These are phyloP conservation scores for Fraxinus anomala DNA, from an alignment of 257 asterid species.

Conservation along the genomic window DNA sequence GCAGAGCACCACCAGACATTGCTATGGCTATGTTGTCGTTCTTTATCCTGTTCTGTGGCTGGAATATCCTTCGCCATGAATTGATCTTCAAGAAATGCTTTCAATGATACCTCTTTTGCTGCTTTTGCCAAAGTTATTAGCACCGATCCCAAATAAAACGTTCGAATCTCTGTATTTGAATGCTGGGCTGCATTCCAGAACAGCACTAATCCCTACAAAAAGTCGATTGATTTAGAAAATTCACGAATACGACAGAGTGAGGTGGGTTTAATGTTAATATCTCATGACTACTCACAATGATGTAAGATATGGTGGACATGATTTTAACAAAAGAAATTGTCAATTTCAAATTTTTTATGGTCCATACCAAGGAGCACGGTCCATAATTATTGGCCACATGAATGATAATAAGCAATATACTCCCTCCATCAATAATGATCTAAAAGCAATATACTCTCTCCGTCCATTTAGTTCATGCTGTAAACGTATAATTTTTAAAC, in stretches of 20 bases:
- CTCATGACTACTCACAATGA: background rate
- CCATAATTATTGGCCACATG: too few relatives aligned
- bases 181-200: background rate
- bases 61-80: background rate
- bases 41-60: conserved; percentile 8
- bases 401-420: too few relatives aligned
- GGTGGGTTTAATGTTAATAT: too few relatives aligned
- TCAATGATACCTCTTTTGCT: background rate
- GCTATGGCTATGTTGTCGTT: background rate
- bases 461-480: too few relatives aligned
- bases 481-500: too few relatives aligned
- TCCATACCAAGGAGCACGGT: too few relatives aligned
- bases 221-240: background rate
- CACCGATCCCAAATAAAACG: conserved; percentile 17
- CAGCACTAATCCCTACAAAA: conserved; percentile 18
- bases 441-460: too few relatives aligned
- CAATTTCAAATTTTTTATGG: too few relatives aligned
- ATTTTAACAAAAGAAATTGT: too few relatives aligned
- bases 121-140: conserved; percentile 23
- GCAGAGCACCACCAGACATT: conserved; percentile 10
- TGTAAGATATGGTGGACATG: background rate
- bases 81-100: conserved; percentile 33
- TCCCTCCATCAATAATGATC: too few relatives aligned
- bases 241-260: background rate
- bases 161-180: background rate